These are phyloP conservation scores for Sporothrix pseudoabietina DNA, from an alignment of 2,329 filamentous ascomycete genomes.

Conservation along the genomic window DNA sequence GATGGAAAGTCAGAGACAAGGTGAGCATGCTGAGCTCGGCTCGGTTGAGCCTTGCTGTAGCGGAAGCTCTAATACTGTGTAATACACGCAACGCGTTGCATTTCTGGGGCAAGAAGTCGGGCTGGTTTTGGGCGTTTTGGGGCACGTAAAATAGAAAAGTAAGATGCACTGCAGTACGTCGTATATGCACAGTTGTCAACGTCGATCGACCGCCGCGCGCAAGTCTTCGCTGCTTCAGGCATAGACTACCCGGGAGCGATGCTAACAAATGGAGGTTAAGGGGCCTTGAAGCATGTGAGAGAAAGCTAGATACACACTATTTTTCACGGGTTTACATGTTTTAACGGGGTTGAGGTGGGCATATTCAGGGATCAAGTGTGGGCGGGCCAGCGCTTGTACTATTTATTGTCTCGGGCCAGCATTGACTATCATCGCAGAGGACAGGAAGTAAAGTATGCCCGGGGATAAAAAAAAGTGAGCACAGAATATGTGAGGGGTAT, in stretches of 20 bases:
- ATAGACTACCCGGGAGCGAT: constrained; percentile 28
- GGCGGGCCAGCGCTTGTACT: constrained; percentile 5
- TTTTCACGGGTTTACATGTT: background rate
- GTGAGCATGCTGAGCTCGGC: background rate
- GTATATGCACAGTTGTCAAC: background rate
- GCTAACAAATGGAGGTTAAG: background rate
- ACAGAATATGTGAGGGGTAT: background rate
- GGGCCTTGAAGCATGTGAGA: background rate
- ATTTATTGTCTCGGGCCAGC: background rate
- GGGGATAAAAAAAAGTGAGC: background rate
- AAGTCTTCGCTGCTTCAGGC: constrained; percentile 32
- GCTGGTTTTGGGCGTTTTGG: background rate
- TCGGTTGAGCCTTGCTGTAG: too few species aligned
- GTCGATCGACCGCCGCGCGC: constrained; percentile 30
- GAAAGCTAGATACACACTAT: background rate
- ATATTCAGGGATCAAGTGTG: constrained; percentile 14
- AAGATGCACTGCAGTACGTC: background rate
- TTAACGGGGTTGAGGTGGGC: background rate
- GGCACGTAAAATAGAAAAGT: background rate
- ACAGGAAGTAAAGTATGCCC: background rate
- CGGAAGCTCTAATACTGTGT: background rate
- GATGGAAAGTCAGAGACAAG: background rate
- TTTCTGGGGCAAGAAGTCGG: background rate
- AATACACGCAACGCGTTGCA: background rate
- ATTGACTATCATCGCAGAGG: background rate